Conservation (phyloP, 768 basidiomycete genomes). For the Russula ochroleuca region DNA sequence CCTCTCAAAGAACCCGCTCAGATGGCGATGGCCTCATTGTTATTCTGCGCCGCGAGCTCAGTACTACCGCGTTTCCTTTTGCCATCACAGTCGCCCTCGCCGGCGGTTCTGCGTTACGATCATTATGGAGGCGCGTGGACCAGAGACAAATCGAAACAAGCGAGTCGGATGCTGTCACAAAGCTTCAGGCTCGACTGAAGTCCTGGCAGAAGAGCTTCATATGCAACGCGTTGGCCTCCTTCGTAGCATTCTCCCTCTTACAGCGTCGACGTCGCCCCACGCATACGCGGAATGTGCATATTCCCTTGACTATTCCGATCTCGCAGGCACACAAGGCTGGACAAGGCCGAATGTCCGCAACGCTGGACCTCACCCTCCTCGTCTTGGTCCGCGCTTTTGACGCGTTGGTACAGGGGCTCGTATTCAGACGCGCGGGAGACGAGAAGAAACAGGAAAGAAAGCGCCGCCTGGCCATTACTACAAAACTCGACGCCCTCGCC, state of each 20-base stretch:
- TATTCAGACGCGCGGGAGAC: conserved; percentile 35
- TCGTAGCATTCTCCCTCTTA: conserved; percentile 53
- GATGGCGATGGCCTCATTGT: conserved; percentile 33
- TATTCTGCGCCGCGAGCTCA: conserved; percentile 55
- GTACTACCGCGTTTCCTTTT: conserved; percentile 62
- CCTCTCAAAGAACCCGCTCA: conserved; percentile 32
- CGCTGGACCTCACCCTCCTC: conserved; percentile 64
- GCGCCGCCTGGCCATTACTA: conserved; percentile 38
- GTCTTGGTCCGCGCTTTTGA: conserved; percentile 69
- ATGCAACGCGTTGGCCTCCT: conserved; percentile 53
- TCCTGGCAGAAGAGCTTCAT: conserved; percentile 52
- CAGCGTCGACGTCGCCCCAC: conserved; percentile 44
- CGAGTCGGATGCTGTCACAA: background rate
- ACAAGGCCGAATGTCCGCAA: conserved; percentile 42
- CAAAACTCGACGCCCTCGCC: conserved; percentile 58
- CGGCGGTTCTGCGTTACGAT: conserved; percentile 55
- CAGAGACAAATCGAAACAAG: conserved; percentile 13
- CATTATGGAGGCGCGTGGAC: conserved; percentile 39
- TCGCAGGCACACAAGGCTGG: background rate
- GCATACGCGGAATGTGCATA: conserved; percentile 32
- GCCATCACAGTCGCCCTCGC: conserved; percentile 60
- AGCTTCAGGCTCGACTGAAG: conserved; percentile 28
- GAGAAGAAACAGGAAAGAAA: conserved; percentile 35
- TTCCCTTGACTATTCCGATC: conserved; percentile 30
- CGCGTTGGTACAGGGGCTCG: conserved; percentile 48